These are phyloP conservation scores for Omphalotus guepiniiformis DNA, from an alignment of 768 basidiomycete species.

Conservation along the genomic window DNA sequence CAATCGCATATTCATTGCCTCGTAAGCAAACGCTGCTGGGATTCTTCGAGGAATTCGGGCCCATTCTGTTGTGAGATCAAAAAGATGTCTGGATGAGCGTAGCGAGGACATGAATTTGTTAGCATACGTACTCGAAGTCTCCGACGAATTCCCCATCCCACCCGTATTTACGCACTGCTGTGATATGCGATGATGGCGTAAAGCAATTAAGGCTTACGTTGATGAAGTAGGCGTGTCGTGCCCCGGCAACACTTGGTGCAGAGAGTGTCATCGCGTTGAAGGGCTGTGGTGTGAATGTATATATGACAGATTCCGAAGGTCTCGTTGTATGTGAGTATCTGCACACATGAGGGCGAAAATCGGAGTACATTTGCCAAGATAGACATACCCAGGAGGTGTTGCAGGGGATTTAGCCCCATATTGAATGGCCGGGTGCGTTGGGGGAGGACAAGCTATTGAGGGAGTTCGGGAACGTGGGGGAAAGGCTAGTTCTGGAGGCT, in stretches of 20 bases:
- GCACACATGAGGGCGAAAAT: not conserved
- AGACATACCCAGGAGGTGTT: slow-evolving; percentile 25
- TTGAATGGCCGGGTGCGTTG: slow-evolving; percentile 22
- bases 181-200: slow-evolving; percentile 44
- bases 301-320: slow-evolving; percentile 30
- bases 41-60: slow-evolving; percentile 24
- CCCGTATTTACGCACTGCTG: slow-evolving; percentile 35
- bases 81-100: not conserved
- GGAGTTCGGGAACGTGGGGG: slow-evolving; percentile 5
- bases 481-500: slow-evolving; percentile 23
- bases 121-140: slow-evolving; percentile 41
- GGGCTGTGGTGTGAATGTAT: slow-evolving; percentile 31
- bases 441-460: slow-evolving; percentile 18
- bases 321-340: slow-evolving; percentile 26
- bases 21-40: slow-evolving; percentile 30
- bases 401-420: slow-evolving; percentile 17
- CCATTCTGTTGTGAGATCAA: too few relatives aligned
- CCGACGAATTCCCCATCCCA: slow-evolving; percentile 41
- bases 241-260: slow-evolving; percentile 22
- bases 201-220: slow-evolving; percentile 47
- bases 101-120: not conserved
- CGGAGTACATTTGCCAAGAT: slow-evolving; percentile 1
- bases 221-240: slow-evolving; percentile 39
- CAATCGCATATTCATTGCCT: slow-evolving; percentile 32
- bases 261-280: slow-evolving; percentile 37